phyloP scores from a whole-genome alignment of 1,284 basidiomycete genomes.

The Cryptococcus hybrid region DNA sequence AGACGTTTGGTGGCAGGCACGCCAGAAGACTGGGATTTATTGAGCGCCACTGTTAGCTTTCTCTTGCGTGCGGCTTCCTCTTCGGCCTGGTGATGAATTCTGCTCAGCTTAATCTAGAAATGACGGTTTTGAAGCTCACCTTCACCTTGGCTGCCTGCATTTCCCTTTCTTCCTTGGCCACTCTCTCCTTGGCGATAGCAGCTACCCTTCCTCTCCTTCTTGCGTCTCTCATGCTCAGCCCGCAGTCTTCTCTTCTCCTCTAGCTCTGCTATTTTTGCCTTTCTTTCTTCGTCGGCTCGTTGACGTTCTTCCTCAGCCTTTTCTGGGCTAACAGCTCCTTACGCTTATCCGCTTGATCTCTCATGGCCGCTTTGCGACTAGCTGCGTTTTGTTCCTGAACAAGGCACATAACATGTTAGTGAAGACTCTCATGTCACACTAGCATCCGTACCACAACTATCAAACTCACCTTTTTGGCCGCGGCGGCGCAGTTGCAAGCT shows the following conservation, averaged over 20 bases:
- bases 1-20: conserved; percentile 16
- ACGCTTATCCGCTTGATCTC: conserved; percentile 75
- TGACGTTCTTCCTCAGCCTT: conserved; percentile 74
- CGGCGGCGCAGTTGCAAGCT: conserved; percentile 76
- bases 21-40: conserved; percentile 15
- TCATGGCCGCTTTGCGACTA: conserved; percentile 69
- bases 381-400: conserved; percentile 78
- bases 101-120: conserved; percentile 3
- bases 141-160: conserved; percentile 27
- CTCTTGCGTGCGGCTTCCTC: conserved; percentile 50
- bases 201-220: conserved; percentile 40
- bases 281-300: conserved; percentile 55
- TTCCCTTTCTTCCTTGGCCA: conserved; percentile 35
- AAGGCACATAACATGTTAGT: conserved; percentile 1
- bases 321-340: conserved; percentile 68
- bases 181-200: conserved; percentile 28
- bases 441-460: neutral
- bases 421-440: no score
- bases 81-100: conserved; percentile 16
- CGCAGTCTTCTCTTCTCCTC: conserved; percentile 66
- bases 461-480: conserved; percentile 22
- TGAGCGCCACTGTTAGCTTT: conserved; percentile 34
- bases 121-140: conserved; percentile 10
- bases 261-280: conserved; percentile 50
- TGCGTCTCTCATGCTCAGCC: conserved; percentile 46